Evolutionary conservation across 2,329 filamentous ascomycete species (phyloP).

Genomic region (Alternaria metachromatica): DNA sequence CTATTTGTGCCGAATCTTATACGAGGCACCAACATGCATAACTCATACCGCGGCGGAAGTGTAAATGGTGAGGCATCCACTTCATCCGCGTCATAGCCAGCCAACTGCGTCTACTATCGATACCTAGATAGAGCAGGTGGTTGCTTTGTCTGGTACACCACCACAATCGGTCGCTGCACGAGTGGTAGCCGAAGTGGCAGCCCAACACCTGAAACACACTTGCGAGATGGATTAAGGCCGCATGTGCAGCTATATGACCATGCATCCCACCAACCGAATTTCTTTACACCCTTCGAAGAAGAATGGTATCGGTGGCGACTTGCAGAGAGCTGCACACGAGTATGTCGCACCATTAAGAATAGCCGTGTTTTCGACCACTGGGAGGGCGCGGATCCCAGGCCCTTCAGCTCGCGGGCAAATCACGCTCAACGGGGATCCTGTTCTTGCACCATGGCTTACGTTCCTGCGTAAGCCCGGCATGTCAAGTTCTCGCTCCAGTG

Average conservation of each 20-base stretch:
- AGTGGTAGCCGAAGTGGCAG: conserved; percentile 5
- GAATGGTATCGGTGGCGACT: conserved; percentile 23
- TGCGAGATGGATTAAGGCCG: conserved; percentile 18
- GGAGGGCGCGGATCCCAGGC: conserved; percentile 25
- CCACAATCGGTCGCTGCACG: background rate
- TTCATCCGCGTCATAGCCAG: conserved; percentile 8
- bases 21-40: conserved; percentile 39
- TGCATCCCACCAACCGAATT: conserved; percentile 32
- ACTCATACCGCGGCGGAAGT: conserved; percentile 23
- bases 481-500: conserved; percentile 22
- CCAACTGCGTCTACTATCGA: conserved; percentile 21
- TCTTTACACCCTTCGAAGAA: conserved; percentile 25
- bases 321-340: conserved; percentile 31
- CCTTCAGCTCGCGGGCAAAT: conserved; percentile 39
- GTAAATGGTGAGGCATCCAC: conserved; percentile 12
- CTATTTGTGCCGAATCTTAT: conserved; percentile 46
- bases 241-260: conserved; percentile 18
- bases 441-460: conserved; percentile 32
- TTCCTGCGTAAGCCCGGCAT: conserved; percentile 39
- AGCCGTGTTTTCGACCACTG: conserved; percentile 33
- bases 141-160: conserved; percentile 10
- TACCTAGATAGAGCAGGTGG: conserved; percentile 18
- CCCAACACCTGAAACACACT: conserved; percentile 37
- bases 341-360: conserved; percentile 45
- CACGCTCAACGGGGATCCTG: conserved; percentile 32